These are phyloP conservation scores for Trichoderma sp. DNA, from an alignment of 2,329 filamentous ascomycete species.

Conservation along the genomic window DNA sequence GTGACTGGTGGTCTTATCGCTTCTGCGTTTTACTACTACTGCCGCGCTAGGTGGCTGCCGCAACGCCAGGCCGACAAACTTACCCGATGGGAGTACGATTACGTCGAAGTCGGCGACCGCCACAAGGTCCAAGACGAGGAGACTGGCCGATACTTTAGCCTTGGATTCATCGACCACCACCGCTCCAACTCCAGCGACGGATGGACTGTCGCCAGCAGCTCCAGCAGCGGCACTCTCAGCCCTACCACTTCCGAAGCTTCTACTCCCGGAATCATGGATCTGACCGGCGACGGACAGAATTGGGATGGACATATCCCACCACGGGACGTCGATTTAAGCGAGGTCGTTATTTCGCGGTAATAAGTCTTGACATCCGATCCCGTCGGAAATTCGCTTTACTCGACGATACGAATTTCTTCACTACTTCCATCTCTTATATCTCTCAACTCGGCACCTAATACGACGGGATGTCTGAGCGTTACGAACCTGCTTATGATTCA, in stretches of 20 bases:
- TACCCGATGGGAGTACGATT: constrained; percentile 94
- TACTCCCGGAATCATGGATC: constrained; percentile 40
- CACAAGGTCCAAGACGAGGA: constrained; percentile 48
- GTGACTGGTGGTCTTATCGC: constrained; percentile 82
- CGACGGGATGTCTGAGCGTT: constrained; percentile 12
- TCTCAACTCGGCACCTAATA: constrained; percentile 17
- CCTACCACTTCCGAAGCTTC: constrained; percentile 51
- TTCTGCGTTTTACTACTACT: constrained; percentile 77
- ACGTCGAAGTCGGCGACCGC: constrained; percentile 77
- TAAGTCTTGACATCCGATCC: constrained; percentile 26
- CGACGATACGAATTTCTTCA: constrained; percentile 1
- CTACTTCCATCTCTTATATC: constrained; percentile 5
- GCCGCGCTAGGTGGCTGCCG: constrained; percentile 78
- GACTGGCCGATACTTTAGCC: constrained; percentile 49
- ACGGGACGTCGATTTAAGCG: constrained; percentile 48
- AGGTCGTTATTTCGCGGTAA: constrained; percentile 47
- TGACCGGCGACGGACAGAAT: constrained; percentile 41
- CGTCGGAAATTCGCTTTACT: not conserved
- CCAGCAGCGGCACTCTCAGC: constrained; percentile 52
- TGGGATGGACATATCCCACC: constrained; percentile 43
- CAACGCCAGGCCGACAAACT: constrained; percentile 80
- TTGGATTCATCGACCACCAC: constrained; percentile 48
- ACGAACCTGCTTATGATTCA: constrained; percentile 35
- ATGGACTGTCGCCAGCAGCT: constrained; percentile 83
- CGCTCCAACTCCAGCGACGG: constrained; percentile 70